Conservation (phyloP, 2,329 filamentous ascomycete species). For the Periglandula ipomoeae region DNA sequence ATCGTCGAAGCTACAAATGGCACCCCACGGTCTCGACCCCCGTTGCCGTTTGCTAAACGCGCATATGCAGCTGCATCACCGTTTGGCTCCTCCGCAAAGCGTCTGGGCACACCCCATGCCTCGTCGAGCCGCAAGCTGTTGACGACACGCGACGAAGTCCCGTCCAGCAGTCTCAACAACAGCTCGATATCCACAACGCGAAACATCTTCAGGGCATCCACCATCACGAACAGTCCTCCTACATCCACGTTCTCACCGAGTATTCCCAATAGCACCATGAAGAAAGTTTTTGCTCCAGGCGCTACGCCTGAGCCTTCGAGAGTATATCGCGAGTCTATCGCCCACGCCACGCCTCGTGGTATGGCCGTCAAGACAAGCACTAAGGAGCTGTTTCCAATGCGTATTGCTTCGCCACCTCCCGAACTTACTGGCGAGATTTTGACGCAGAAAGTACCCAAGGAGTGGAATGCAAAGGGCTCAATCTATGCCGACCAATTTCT, state of each 20-base stretch:
- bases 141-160: slow-evolving; percentile 24
- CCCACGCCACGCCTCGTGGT: slow-evolving; percentile 38
- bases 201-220: slow-evolving; percentile 34
- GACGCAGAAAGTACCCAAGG: slow-evolving; percentile 42
- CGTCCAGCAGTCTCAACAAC: slow-evolving; percentile 26
- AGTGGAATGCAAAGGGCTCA: slow-evolving; percentile 41
- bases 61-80: slow-evolving; percentile 30
- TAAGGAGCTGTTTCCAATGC: slow-evolving; percentile 47
- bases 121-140: slow-evolving; percentile 27
- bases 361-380: slow-evolving; percentile 39
- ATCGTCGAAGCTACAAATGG: slow-evolving; percentile 21
- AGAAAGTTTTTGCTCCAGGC: slow-evolving; percentile 37
- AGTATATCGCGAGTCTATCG: slow-evolving; percentile 34
- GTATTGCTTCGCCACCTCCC: slow-evolving; percentile 47
- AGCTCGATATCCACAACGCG: slow-evolving; percentile 26
- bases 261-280: slow-evolving; percentile 34
- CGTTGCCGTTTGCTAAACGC: slow-evolving; percentile 35
- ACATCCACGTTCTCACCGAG: slow-evolving; percentile 34
- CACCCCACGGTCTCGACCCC: slow-evolving; percentile 31
- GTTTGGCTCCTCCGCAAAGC: slow-evolving; percentile 19
- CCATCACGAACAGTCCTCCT: slow-evolving; percentile 24
- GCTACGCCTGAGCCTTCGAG: slow-evolving; percentile 34
- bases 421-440: slow-evolving; percentile 47
- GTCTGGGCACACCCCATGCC: slow-evolving; percentile 28
- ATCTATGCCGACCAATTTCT: slow-evolving; percentile 53